Base-by-base conservation (phyloP, 306 rosid genomes). In the Amphicarpaea edgeworthii region DNA sequence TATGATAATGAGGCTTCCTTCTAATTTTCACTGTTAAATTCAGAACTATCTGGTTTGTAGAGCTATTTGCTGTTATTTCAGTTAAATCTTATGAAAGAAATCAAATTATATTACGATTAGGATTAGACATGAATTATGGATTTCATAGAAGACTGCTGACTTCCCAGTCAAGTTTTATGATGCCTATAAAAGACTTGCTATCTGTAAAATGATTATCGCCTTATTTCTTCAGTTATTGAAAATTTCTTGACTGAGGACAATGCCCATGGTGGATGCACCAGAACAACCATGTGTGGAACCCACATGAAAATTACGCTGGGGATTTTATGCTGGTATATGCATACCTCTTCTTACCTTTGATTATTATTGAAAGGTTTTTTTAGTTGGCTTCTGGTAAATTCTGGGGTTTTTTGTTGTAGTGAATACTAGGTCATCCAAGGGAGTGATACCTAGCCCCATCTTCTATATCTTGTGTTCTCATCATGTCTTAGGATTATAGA, bases 1-100 rank as follows among this genome's bases (percentile, higher is more conserved):
- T 41, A 51, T 15, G 11, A 28, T 72, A 42, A 53, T 40, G 78
- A 72, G 30, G 42, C 42, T 72, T 42, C 68, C 45, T 38, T 38
- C 42, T 38, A 38, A 2, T 38, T 38, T 38, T 38, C 42, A 7
- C 14, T 41, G 12, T 41, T 41, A 41, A 41, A 41, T 41, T 10
- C 15, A 41, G 46, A 41, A 10, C 46, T 41, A 45, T 14, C 6
- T 12, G 24, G 16, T 61, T 32, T 26, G 1, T 58, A n/a, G 21
- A 30, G 67, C 24, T 15, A 42, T 32, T n/a, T 30, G 9, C 32
- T 60, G 7, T 7, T 60, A 60, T 30, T 59, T 30, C 16, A n/a
- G 43, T 7, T 15, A 28, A 15, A 30, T 46, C 2, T 30, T 60
- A 30, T 60, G 42, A 32, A 30, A 60, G 21, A 30, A 32, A 30